Base-by-base conservation (phyloP, 2,329 filamentous ascomycete genomes). In the Epichloe gansuensis region DNA sequence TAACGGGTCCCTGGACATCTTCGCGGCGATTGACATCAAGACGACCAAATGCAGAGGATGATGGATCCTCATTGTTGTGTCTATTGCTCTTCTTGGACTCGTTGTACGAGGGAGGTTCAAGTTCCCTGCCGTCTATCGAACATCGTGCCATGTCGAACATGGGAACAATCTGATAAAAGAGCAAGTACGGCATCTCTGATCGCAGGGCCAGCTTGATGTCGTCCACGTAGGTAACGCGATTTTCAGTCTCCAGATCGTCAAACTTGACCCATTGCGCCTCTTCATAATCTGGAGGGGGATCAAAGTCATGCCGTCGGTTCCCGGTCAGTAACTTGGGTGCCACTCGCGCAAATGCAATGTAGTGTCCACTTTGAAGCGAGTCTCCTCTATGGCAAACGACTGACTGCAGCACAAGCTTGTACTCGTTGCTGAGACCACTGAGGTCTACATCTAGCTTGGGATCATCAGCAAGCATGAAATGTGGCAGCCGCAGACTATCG, bases 141-240 rank as follows among this genome's bases (percentile, higher is more conserved):
- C 72, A 69, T 1, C 70, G 63, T 1, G 74, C 72, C 7, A 85
- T 78, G 52, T 91, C 86, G 34, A 88, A 81, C 62, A 94, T 89
- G 0, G 91, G 91, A 34, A 94, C 80, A 42, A 97, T 88, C 66
- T 96, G 91, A 63, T 96, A 98, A 67, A 97, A 97, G 0, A 98
- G 74, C 6, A 97, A 77, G 65, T 97, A 97, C 0, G 93, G 91
- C 66, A 89, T 94, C 66, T 96, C 91, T n/a, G 85, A 78, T 59
- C 81, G 85, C 48, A 97, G 71, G 0, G 88, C 85, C 59, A 85
- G 71, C 56, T 87, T 83, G 60, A 84, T 80, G 57, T 96, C 85
- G 61, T 94, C 81, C 48, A 96, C 83, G 52, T 85, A 77, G 0
- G 76, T 77, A 3, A 97, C 85, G 28, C 91, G 81, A 52, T 83